Evolutionary conservation across 257 asterid genomes (phyloP).

Genomic region (Gardenia jasminoides): DNA sequence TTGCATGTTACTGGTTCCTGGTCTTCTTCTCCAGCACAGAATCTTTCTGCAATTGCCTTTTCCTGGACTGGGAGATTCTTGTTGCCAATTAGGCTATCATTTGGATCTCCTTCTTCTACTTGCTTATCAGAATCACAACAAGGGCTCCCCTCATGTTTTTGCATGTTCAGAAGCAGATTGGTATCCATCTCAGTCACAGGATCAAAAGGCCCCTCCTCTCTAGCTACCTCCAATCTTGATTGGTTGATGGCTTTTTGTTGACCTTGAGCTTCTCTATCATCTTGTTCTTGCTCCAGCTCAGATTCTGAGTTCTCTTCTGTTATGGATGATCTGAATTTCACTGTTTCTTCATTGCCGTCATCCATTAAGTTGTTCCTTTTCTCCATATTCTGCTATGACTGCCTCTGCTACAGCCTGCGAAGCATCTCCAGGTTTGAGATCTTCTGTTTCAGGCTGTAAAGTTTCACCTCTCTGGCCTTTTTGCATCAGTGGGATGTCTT

Average conservation of each 20-base stretch:
- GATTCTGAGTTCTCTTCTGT: constrained; percentile 10
- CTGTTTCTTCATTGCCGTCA: constrained; percentile 16
- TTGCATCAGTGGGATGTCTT: constrained; percentile 9
- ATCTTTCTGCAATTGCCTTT: constrained; percentile 19
- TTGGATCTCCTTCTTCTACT: constrained; percentile 26
- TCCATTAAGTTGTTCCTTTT: constrained; percentile 17
- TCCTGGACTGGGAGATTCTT: constrained; percentile 23
- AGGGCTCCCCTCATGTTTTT: constrained; percentile 18
- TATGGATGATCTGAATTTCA: constrained; percentile 13
- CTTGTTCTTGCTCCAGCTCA: constrained; percentile 17
- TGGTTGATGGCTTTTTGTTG: constrained; percentile 27
- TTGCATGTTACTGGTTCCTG: constrained; percentile 11
- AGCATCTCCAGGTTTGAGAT: constrained; percentile 14
- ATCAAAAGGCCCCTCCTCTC: constrained; percentile 12
- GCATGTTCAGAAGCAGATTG: constrained; percentile 11
- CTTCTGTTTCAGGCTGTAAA: constrained; percentile 8
- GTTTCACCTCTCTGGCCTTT: constrained; percentile 21
- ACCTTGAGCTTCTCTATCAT: constrained; percentile 17
- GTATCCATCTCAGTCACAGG: constrained; percentile 20
- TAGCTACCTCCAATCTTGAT: constrained; percentile 13
- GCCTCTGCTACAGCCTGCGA: constrained; percentile 12
- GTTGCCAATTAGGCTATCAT: constrained; percentile 20
- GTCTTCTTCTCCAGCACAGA: constrained; percentile 24
- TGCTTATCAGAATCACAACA: constrained; percentile 22
- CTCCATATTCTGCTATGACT: constrained; percentile 16